Base-by-base conservation (phyloP, 2,329 filamentous ascomycete genomes). In the Corynespora cassiicola region DNA sequence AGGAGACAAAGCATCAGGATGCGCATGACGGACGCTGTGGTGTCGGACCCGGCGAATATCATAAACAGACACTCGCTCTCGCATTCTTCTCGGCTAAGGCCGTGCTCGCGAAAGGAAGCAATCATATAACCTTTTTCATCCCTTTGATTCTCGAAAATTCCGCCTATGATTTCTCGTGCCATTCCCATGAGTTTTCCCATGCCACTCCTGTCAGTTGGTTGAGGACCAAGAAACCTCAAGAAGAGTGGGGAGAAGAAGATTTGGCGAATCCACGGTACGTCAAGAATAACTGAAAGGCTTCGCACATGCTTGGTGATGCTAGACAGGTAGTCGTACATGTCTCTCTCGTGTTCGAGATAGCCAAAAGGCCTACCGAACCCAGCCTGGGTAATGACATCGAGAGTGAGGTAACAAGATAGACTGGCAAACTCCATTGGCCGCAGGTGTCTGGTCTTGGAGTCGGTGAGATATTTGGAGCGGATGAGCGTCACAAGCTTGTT, bases 331-430 rank as follows among this genome's bases (percentile, higher is more conserved):
- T 52, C 50, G 29, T 72, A 71, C 0, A 75, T 40, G 44, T 81
- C 77, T 7, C 65, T 53, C 32, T 81, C 77, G 3, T 70, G 55
- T 11, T 63, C 62, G 11, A 81, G 59, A 47, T 74, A 77, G 1
- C 77, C 77, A 45, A 79, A 78, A 0, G 74, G 54, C 11, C 69
- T 47, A 5, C 77, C 78, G 41, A 79, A 78, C 0, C 75, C 74
- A 3, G 81, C 53, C 22, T 71, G 71, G 19, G 70, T 75, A 42
- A 82, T 78, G 31, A 79, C 71, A 45, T 81, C 79, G 5, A 81
- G 63, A 1, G 77, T 78, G 35, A 81, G 75, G 57, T 69, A 82
- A 22, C 77, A 74, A 2, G 69, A 61, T 39, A 76, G 75, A 3
- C 61, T 58, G 2, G 64, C 73, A 36, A 75, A 59, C 34, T 81